phyloP scores from a whole-genome alignment of 805 yeast genomes.

The Tetrapisispora pingtungensis region DNA sequence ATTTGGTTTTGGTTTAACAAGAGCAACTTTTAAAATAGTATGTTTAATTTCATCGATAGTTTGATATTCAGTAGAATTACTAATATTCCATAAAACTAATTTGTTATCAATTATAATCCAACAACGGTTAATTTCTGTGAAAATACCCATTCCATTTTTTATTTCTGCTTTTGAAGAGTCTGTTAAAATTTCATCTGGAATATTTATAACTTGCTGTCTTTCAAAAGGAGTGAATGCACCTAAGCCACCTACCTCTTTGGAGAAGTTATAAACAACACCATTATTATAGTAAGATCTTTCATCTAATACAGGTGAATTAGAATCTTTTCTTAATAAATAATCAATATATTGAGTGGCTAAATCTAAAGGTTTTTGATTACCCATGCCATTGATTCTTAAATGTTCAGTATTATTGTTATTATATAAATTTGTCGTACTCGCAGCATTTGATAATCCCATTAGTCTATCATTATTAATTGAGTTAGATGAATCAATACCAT shows the following conservation, averaged over 20 bases:
- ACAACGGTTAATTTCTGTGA: conserved; percentile 68
- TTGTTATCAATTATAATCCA: conserved; percentile 83
- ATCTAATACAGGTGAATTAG: conserved; percentile 48
- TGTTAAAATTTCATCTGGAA: conserved; percentile 74
- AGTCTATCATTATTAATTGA: background rate
- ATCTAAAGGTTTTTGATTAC: conserved; percentile 33
- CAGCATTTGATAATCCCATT: background rate
- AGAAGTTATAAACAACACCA: conserved; percentile 60
- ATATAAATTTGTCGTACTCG: background rate
- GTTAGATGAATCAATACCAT: background rate
- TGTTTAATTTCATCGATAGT: conserved; percentile 76
- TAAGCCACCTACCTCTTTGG: conserved; percentile 36
- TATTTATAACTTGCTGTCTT: conserved; percentile 51
- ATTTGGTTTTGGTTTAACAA: conserved; percentile 73
- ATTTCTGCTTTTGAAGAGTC: conserved; percentile 60
- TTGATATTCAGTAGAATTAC: conserved; percentile 53
- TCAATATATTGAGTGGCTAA: conserved; percentile 58
- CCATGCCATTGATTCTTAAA: conserved; percentile 25
- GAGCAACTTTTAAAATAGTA: conserved; percentile 61
- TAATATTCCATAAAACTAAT: conserved; percentile 75
- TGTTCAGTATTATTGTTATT: conserved; percentile 19
- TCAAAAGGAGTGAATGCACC: conserved; percentile 66
- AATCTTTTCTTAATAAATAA: conserved; percentile 46
- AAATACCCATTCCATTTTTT: conserved; percentile 69
- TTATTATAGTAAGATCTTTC: conserved; percentile 38